Base-by-base conservation (phyloP, 1,284 basidiomycete species). In the Ustilago esculenta region DNA sequence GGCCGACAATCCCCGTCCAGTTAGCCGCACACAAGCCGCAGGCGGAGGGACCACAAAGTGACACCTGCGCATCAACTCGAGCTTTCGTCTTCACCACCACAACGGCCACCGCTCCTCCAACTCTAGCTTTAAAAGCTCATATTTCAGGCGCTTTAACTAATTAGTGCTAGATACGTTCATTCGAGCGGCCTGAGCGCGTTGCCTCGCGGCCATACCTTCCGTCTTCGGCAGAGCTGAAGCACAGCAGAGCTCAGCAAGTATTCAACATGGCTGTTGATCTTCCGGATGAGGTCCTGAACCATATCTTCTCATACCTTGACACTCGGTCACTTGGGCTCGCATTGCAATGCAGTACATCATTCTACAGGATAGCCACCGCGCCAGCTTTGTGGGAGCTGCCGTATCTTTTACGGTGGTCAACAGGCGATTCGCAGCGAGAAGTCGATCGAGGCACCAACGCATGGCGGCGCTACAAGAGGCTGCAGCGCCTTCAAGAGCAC, bases 341-440 rank as follows among this genome's bases (percentile, higher is more conserved):
- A 5, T 30, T 46, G 5, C 56, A 67, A 39, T 54, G 53, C 46
- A 58, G 21, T 50, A 43, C 46, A 1, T 24, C 46, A 0, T 57
- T 73, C 36, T 52, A 71, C 18, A 32, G 60, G 10, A 51, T 73
- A 29, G 59, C 67, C n/a, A 73, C 60, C 4, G 20, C 40, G 1
- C 42, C 71, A 7, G 32, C 52, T 2, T 20, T 71, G 7, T 73
- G 71, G 71, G 55, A 71, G 32, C 17, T 51, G 14, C 49, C 66
- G 0, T 73, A 71, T 35, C 43, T 58, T n/a, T 35, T 65, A 12
- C 47, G 67, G 37, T 73, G 71, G 71, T 43, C 56, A 1, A 57
- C 50, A n/a, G 71, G 60, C 1, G 48, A 71, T 29, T 8, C 40
- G 1, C 15, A 54, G 14, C 49, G 58, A 7, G 67, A 70, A 33